Evolutionary conservation across 2,329 filamentous ascomycete genomes (phyloP).

Genomic region (Diplodia mutila): DNA sequence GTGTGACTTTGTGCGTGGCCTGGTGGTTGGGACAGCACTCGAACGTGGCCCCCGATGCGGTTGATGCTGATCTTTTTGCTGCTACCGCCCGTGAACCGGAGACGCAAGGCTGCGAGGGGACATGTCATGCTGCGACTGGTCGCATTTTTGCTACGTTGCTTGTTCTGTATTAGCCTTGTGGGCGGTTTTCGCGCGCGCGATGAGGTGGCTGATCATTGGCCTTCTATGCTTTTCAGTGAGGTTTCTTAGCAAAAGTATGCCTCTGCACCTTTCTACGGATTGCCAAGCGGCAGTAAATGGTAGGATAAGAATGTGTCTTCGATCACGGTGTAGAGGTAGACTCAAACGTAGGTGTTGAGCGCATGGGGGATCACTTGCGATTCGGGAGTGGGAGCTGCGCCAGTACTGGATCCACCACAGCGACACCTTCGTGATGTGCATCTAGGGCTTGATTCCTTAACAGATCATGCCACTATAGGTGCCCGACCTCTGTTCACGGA

Average conservation of each 20-base stretch:
- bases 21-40: not conserved
- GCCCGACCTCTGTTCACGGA: not conserved
- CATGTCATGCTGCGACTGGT: not conserved
- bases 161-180: not conserved
- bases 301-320: not conserved
- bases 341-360: not conserved
- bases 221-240: not conserved
- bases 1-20: not conserved
- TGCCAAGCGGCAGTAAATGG: not conserved
- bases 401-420: not conserved
- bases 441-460: not conserved
- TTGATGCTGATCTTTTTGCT: not conserved
- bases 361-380: not conserved
- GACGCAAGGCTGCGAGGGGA: no score
- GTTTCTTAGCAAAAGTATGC: not conserved
- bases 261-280: not conserved
- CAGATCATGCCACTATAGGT: slow-evolving; percentile 6
- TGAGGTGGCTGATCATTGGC: not conserved
- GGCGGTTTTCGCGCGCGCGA: not conserved
- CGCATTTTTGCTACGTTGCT: not conserved
- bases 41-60: not conserved
- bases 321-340: not conserved
- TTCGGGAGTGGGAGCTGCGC: not conserved
- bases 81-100: not conserved
- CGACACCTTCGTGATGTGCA: not conserved